Base-by-base conservation (phyloP, 2,329 filamentous ascomycete genomes). In the Fusarium piperis region DNA sequence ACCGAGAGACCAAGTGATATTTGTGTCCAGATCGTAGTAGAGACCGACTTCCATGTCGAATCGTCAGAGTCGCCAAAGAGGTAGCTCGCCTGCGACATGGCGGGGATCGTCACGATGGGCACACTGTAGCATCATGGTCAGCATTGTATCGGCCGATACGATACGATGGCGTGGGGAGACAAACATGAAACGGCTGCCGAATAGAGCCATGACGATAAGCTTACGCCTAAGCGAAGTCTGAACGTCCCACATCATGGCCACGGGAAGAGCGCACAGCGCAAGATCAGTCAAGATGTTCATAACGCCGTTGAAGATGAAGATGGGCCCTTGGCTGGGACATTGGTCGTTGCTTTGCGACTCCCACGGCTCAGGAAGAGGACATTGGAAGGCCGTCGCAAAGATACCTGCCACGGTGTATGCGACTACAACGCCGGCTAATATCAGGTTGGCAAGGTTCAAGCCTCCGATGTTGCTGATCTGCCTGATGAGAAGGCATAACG, bases 231-330 rank as follows among this genome's bases (percentile, higher is more conserved):
- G n/a, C 1, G 70, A 68, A 10, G 74, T 76, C 15, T 76, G 72
- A 2, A 76, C 74, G 0, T 70, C 55, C 74, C 74, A 76, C 74
- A 76, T 76, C 74, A 76, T 76, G 6, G 68, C 70, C 0, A 76
- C 67, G 0, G 74, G 74, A 1, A 76, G 32, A 2, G 68, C 1
- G 1, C 74, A 76, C 2, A 76, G 20, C 2, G 65, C 59, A 0
- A 76, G 3, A 2, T 76, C 74, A 0, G 74, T 76, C 2, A 71
- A 1, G 0, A 76, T 71, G 5, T 72, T 53, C 65, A 75, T 65
- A 32, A 64, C 18, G 1, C 74, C 41, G 12, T 73, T 76, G 53
- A 68, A 76, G 3, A 76, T 3, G 20, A 61, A 73, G 1, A 76
- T 60, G 0, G 68, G 48, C 0, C 70, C 72, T 3, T 65, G 68